phyloP scores from a whole-genome alignment of 805 yeast genomes.

The Myxozyma vanderwaltii region DNA sequence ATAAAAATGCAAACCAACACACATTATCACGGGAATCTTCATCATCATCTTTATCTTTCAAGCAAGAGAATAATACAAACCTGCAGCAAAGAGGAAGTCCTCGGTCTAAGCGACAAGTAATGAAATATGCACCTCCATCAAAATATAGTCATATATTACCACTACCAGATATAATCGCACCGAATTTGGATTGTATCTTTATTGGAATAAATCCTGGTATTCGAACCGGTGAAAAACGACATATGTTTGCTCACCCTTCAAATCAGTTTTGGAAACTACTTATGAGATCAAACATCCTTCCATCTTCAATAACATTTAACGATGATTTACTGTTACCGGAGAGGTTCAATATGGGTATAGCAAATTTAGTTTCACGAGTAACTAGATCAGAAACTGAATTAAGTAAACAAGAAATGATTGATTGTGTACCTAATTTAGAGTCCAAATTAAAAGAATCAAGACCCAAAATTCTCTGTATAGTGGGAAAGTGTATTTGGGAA shows the following conservation, averaged over 20 bases:
- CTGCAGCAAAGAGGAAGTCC: neutral
- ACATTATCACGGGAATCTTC: neutral
- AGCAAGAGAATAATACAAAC: neutral
- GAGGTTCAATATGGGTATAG: constrained; percentile 60
- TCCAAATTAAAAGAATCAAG: constrained; percentile 46
- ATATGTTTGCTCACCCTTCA: constrained; percentile 71
- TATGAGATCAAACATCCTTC: constrained; percentile 53
- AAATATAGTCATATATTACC: constrained; percentile 33
- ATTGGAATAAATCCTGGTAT: constrained; percentile 76
- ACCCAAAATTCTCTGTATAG: constrained; percentile 55
- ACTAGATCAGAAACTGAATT: constrained; percentile 62
- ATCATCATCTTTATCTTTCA: neutral
- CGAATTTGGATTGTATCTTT: constrained; percentile 52
- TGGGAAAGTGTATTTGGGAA: constrained; percentile 80
- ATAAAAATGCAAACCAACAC: neutral
- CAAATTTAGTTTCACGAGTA: constrained; percentile 68
- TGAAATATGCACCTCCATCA: constrained; percentile 32
- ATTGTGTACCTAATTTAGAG: constrained; percentile 57
- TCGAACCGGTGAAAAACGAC: constrained; percentile 61
- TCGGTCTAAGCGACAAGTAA: constrained; percentile 9
- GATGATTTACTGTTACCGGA: constrained; percentile 50
- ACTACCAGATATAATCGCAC: constrained; percentile 32
- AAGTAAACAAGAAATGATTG: constrained; percentile 52
- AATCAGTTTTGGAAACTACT: constrained; percentile 70
- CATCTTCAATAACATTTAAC: constrained; percentile 39